A percentile compares a stretch with the other conserved stretches of the same genome.
These are phyloP conservation scores for Metarhizium rileyi DNA, from an alignment of 2,329 filamentous ascomycete species.

Conservation along the genomic window DNA sequence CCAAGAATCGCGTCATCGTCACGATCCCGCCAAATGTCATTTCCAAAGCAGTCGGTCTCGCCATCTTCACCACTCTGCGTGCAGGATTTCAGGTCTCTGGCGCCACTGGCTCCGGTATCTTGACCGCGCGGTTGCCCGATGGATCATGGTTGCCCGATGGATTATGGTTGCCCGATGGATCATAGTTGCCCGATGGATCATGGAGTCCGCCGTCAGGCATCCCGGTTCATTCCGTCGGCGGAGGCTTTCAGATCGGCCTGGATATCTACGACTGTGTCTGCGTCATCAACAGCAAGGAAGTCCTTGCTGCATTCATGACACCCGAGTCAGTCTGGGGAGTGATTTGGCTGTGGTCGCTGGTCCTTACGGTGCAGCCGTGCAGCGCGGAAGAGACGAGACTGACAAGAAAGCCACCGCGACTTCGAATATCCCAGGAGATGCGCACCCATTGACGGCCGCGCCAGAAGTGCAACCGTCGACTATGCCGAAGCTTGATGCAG, in stretches of 20 bases:
- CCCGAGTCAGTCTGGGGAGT: slow-evolving; percentile 67
- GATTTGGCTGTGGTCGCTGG: slow-evolving; percentile 69
- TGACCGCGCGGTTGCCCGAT: slow-evolving; percentile 52
- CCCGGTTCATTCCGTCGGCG: slow-evolving; percentile 67
- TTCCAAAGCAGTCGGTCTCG: slow-evolving; percentile 54
- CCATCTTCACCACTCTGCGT: slow-evolving; percentile 63
- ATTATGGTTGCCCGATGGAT: too few species aligned
- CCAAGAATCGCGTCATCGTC: slow-evolving; percentile 38
- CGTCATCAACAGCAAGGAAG: slow-evolving; percentile 71
- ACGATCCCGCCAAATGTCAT: slow-evolving; percentile 52
- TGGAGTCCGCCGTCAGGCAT: slow-evolving; percentile 82
- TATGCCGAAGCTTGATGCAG: slow-evolving; percentile 16
- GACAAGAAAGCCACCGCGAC: neutral
- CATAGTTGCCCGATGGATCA: slow-evolving; percentile 48
- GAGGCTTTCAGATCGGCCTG: slow-evolving; percentile 71
- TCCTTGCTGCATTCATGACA: slow-evolving; percentile 66
- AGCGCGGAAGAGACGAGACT: slow-evolving; percentile 9
- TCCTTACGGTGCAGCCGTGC: slow-evolving; percentile 45
- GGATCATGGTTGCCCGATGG: too few species aligned
- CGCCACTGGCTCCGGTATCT: slow-evolving; percentile 56
- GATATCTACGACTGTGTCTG: slow-evolving; percentile 87
- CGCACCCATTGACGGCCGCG: neutral
- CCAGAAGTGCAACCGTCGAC: slow-evolving; percentile 8
- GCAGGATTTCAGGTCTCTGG: slow-evolving; percentile 56
- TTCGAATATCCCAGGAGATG: neutral